Percentiles rank a stretch among this genome's conserved stretches.
These are phyloP conservation scores for Aotearoamyces nothofagi DNA, from an alignment of 2,329 filamentous ascomycete genomes.

Conservation along the genomic window DNA sequence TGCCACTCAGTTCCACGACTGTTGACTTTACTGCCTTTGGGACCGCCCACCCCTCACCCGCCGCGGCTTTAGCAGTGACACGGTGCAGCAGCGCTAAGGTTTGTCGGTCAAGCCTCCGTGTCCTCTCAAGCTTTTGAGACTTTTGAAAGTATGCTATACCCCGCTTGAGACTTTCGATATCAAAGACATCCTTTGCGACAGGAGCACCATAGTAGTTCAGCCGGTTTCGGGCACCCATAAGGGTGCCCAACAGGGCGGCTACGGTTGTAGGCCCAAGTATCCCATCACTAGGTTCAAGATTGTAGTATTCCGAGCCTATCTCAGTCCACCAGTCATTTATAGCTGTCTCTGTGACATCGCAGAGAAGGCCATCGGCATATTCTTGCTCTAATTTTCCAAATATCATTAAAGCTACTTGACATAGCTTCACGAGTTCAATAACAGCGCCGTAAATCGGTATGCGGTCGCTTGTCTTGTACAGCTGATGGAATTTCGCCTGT, in stretches of 20 bases:
- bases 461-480: constrained; percentile 77
- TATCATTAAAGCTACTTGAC: constrained; percentile 74
- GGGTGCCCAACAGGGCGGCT: constrained; percentile 68
- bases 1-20: constrained; percentile 82
- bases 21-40: constrained; percentile 90
- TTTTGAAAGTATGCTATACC: constrained; percentile 86
- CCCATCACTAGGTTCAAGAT: constrained; percentile 82
- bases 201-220: constrained; percentile 74
- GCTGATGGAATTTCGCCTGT: constrained; percentile 77
- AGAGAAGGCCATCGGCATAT: constrained; percentile 83
- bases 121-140: constrained; percentile 63
- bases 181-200: constrained; percentile 82
- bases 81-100: constrained; percentile 71
- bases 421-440: constrained; percentile 78
- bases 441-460: constrained; percentile 67
- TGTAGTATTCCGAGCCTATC: constrained; percentile 82
- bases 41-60: constrained; percentile 82
- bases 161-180: constrained; percentile 66
- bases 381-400: constrained; percentile 80
- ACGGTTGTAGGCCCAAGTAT: constrained; percentile 88
- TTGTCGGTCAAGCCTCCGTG: constrained; percentile 65
- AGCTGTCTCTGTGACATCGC: constrained; percentile 81
- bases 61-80: constrained; percentile 78
- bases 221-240: constrained; percentile 82
- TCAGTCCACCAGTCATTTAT: constrained; percentile 95